Evolutionary conservation across 2,329 filamentous ascomycete genomes (phyloP).

Genomic region (Epichloe gansuensis): DNA sequence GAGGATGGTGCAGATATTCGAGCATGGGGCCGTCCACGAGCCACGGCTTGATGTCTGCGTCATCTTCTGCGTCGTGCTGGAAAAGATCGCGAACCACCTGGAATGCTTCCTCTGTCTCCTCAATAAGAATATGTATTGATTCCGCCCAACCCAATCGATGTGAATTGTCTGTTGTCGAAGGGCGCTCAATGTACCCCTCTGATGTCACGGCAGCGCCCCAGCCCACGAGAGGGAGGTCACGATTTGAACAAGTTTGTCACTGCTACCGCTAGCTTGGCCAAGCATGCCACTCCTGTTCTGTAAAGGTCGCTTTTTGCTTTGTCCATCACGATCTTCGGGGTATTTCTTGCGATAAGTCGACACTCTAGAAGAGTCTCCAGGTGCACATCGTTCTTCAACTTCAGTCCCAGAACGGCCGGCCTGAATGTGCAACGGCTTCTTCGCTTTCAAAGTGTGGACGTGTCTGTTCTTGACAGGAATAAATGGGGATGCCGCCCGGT

Average conservation of each 20-base stretch:
- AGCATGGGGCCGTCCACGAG: slow-evolving; percentile 8
- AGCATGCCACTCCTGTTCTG: background rate
- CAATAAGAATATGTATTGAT: slow-evolving; percentile 33
- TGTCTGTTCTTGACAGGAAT: background rate
- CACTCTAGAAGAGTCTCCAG: background rate
- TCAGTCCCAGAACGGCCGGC: background rate
- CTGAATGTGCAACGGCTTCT: background rate
- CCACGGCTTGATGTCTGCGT: slow-evolving; percentile 18
- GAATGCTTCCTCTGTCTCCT: slow-evolving; percentile 39
- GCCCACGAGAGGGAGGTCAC: slow-evolving; percentile 2
- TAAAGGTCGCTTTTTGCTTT: background rate
- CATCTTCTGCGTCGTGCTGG: slow-evolving; percentile 23
- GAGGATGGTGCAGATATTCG: slow-evolving; percentile 1
- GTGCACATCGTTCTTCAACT: background rate
- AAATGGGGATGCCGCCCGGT: slow-evolving; percentile 13
- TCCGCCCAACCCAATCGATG: slow-evolving; percentile 18
- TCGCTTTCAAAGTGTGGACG: background rate
- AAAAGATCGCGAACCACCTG: slow-evolving; percentile 31
- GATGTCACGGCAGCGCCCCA: background rate
- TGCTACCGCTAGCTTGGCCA: background rate
- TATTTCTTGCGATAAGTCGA: background rate
- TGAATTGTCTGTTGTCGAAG: background rate
- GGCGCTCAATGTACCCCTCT: slow-evolving; percentile 2
- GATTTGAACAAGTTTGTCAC: background rate
- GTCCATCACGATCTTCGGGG: background rate